Evolutionary conservation across 441 rosid species (phyloP).

Genomic region (Gossypium aridum): DNA sequence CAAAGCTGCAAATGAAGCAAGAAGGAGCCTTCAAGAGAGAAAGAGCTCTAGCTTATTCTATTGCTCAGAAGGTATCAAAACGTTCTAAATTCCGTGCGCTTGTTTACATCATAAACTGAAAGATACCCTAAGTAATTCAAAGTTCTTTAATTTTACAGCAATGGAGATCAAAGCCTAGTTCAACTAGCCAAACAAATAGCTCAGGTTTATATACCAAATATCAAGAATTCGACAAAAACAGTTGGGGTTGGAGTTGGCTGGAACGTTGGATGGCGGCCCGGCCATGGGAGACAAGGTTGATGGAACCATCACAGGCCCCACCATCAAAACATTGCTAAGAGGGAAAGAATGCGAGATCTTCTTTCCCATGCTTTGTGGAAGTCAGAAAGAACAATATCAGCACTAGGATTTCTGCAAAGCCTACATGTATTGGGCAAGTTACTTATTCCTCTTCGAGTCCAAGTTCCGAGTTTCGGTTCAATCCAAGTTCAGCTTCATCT

Average conservation of each 20-base stretch:
- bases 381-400: conserved; percentile 67
- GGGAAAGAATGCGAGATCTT: conserved; percentile 36
- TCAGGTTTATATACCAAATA: conserved; percentile 34
- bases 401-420: conserved; percentile 68
- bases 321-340: conserved; percentile 24
- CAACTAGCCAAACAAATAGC: conserved; percentile 25
- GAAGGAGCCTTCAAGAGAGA: conserved; percentile 89
- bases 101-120: neutral
- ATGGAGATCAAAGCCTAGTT: conserved; percentile 57
- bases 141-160: conserved; percentile 32
- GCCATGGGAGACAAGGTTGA: conserved; percentile 87
- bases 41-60: conserved; percentile 84
- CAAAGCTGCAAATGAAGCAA: conserved; percentile 74
- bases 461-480: conserved; percentile 44
- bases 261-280: conserved; percentile 96
- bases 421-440: conserved; percentile 33
- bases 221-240: conserved; percentile 61
- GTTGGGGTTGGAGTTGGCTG: conserved; percentile 98
- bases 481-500: conserved; percentile 45
- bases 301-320: conserved; percentile 53
- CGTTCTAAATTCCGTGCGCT: neutral
- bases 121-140: neutral
- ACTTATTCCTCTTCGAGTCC: conserved; percentile 62
- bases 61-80: conserved; percentile 65
- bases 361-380: conserved; percentile 34